Conservation (phyloP, 345 rosid species). For the Eucalyptus tenuipes region DNA sequence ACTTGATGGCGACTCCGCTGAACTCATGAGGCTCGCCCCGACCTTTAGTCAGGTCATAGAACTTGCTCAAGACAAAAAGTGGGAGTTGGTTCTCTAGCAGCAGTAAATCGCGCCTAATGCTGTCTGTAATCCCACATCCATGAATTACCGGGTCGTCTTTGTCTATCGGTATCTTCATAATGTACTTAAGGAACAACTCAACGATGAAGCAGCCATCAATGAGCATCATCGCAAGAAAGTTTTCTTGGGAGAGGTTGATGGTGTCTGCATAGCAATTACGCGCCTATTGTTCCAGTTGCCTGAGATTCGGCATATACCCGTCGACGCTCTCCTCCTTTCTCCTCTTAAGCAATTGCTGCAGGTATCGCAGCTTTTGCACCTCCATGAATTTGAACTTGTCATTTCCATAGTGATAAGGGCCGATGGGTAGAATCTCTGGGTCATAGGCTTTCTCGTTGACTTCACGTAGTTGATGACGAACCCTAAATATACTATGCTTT, state of each 20-base stretch:
- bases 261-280: background rate
- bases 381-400: background rate
- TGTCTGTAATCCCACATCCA: rapidly evolving
- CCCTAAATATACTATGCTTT: too few relatives aligned
- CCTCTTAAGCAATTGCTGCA: too few relatives aligned
- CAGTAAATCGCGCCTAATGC: background rate
- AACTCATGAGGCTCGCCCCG: background rate
- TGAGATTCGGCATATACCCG: too few relatives aligned
- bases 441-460: background rate
- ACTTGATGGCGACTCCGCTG: rapidly evolving
- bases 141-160: background rate
- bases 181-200: background rate
- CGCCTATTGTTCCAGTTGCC: rapidly evolving
- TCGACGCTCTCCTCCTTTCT: rapidly evolving
- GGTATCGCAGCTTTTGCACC: too few relatives aligned
- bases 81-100: background rate
- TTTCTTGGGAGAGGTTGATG: background rate
- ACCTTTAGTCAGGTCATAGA: background rate
- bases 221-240: too few relatives aligned
- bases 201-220: background rate
- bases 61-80: too few relatives aligned
- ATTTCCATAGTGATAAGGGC: background rate
- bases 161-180: too few relatives aligned
- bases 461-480: background rate
- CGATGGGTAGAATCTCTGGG: background rate